A percentile compares a stretch with the other conserved stretches of the same genome.
Conservation (phyloP, 208 protist genomes). For the Angomonas ambiguus region DNA sequence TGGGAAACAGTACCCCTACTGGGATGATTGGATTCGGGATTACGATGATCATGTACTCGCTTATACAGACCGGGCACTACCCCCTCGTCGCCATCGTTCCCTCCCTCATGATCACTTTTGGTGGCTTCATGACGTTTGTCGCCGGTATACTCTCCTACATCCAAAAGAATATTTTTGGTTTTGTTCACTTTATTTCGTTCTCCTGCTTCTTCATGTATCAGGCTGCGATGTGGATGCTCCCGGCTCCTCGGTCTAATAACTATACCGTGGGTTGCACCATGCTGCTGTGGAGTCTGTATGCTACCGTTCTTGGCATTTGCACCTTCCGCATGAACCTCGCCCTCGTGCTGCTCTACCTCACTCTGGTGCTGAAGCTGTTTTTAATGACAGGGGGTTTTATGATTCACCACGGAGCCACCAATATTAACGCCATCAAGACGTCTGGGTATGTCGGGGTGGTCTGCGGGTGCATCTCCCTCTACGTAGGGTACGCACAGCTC, state of each 20-base stretch:
- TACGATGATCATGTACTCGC: constrained; percentile 50
- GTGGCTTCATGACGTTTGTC: constrained; percentile 47
- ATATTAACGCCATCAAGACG: not conserved
- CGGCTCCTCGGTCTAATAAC: not conserved
- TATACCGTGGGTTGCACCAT: not conserved
- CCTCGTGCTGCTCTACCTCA: not conserved
- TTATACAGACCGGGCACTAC: constrained; percentile 43
- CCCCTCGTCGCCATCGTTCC: constrained; percentile 24
- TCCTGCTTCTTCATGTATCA: not conserved
- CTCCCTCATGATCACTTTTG: constrained; percentile 45
- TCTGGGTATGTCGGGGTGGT: not conserved
- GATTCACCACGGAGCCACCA: not conserved
- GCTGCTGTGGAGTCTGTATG: not conserved
- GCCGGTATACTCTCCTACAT: constrained; percentile 50
- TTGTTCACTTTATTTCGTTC: constrained; percentile 24
- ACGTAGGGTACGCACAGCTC: not conserved
- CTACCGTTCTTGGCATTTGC: not conserved
- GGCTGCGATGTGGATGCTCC: not conserved
- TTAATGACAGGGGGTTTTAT: not conserved
- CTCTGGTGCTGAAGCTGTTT: not conserved
- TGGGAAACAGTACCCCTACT: constrained; percentile 30
- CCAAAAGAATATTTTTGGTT: constrained; percentile 48
- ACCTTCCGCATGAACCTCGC: not conserved
- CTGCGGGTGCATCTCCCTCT: not conserved
- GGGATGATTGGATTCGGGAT: constrained; percentile 56